Conservation (phyloP, 441 rosid genomes). For the Metrosideros polymorpha region DNA sequence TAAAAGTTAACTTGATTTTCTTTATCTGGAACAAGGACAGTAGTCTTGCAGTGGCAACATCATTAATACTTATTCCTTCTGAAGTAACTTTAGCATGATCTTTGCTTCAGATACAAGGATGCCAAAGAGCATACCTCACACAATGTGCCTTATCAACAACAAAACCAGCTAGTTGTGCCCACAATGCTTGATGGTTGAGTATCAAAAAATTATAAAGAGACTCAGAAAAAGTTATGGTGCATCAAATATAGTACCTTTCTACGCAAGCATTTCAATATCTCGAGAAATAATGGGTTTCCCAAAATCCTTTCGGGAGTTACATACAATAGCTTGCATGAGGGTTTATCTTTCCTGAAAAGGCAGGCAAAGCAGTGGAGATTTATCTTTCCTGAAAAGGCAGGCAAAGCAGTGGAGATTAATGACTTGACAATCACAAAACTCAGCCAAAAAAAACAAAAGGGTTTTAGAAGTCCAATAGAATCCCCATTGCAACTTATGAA, state of each 20-base stretch:
- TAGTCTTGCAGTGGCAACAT: no score
- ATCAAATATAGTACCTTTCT: conserved; percentile 40
- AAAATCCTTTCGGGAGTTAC: conserved; percentile 93
- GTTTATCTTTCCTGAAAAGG: conserved; percentile 50
- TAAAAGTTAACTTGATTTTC: neutral
- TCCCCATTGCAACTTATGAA: neutral
- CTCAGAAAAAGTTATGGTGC: neutral
- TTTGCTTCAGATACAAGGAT: neutral
- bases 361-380: conserved; percentile 3
- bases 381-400: conserved; percentile 42
- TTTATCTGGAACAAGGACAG: neutral
- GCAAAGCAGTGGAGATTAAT: neutral
- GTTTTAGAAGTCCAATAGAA: neutral
- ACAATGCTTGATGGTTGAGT: conserved; percentile 1
- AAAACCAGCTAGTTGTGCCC: conserved; percentile 82
- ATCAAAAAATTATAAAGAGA: neutral
- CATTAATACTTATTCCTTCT: neutral
- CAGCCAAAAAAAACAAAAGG: no score
- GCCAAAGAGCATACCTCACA: conserved; percentile 45
- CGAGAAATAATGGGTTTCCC: conserved; percentile 64
- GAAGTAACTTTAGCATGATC: neutral
- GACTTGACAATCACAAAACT: neutral
- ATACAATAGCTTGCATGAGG: conserved; percentile 86
- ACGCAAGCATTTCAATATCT: conserved; percentile 52
- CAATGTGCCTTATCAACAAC: conserved; percentile 94